Evolutionary conservation across 139 green algal genomes (phyloP).

Genomic region (Gonium pectorale): DNA sequence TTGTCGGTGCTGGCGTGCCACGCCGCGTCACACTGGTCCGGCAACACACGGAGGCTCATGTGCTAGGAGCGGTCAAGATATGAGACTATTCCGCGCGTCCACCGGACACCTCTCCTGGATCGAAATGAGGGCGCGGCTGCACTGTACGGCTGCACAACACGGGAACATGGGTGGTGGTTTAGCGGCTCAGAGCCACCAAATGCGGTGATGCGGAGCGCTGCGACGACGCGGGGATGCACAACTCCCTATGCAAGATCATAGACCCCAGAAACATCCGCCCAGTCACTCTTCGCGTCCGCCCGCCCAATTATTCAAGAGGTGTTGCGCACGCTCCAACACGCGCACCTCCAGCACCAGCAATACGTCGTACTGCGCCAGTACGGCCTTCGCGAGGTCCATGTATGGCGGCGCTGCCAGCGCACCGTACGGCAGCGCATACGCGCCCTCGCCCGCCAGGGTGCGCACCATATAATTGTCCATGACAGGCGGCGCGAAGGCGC

Average conservation of each 20-base stretch:
- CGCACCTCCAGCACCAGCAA: conserved; percentile 30
- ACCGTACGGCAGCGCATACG: neutral
- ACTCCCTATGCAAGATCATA: neutral
- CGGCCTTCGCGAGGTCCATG: neutral
- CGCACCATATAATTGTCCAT: conserved; percentile 39
- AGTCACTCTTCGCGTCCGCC: neutral
- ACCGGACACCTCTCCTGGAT: no score
- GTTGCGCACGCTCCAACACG: no score
- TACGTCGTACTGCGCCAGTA: conserved; percentile 38
- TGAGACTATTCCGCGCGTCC: neutral
- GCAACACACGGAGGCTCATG: neutral
- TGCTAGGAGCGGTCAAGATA: neutral
- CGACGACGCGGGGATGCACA: no score
- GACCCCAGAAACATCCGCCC: neutral
- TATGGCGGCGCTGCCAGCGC: neutral
- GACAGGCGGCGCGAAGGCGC: neutral
- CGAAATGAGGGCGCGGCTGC: no score
- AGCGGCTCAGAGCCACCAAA: no score
- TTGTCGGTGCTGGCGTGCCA: neutral
- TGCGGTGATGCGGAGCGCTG: no score
- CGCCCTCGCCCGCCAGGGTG: conserved; percentile 22
- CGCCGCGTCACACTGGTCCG: neutral
- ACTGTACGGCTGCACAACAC: no score
- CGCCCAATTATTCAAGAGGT: neutral
- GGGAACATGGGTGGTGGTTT: neutral